Base-by-base conservation (phyloP, 768 basidiomycete species). In the Austroboletus eburneus region DNA sequence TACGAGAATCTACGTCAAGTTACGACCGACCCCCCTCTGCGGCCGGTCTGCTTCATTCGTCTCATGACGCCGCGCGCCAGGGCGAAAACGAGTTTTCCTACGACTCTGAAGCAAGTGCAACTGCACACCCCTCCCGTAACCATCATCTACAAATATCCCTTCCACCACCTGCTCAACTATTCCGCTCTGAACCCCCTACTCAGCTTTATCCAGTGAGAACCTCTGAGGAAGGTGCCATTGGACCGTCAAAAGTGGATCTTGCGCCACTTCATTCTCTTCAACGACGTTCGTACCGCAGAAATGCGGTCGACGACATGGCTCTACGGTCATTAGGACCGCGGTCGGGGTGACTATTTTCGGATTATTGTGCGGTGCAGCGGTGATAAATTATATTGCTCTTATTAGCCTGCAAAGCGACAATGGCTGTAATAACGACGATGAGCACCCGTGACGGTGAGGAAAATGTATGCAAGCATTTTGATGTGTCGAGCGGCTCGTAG, bases 231-330 rank as follows among this genome's bases (percentile, higher is more conserved):
- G 21, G 42, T 23, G 35, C 54, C 8, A 53, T 57, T 13, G 64
- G 64, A 45, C 49, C 64, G 4, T 51, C 58, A 14, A 62, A 67
- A 27, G 64, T 71, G 29, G 74, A 73, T 48, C 72, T 87, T 14
- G 80, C 78, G 7, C 83, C 85, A 13, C 69, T 87, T 40, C 68
- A 76, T 43, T 67, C 76, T 17, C 67, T 85, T 45, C 72, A 70
- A 37, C 74, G 80, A 35, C 78, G 79, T 52, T 75, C 78, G 7
- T 85, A 82, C 45, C 71, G 75, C 40, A 74, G 85, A 46, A 73
- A 81, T 45, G 80, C 79, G 21, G 55, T 72, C 23, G 85, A 87
- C 61, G 85, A 87, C 54, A 73, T 72, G 49, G 74, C 77, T 32
- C 59, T 87, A 56, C 72, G 83, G 32, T 61, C 75, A 43, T 66